These are phyloP conservation scores for Ascochyta pisi DNA, from an alignment of 2,329 filamentous ascomycete genomes.

Conservation along the genomic window DNA sequence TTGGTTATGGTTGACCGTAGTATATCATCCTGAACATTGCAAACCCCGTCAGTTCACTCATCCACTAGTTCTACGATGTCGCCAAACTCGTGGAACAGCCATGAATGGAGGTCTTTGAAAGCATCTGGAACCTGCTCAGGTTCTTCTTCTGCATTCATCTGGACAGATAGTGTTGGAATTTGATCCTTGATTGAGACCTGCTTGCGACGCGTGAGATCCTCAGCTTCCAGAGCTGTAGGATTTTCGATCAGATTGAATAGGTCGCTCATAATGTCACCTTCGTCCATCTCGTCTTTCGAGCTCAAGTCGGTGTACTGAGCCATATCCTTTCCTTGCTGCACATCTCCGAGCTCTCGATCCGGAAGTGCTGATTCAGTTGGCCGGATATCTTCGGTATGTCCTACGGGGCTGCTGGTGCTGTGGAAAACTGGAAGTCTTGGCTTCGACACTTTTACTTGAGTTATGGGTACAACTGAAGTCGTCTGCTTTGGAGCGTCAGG, in stretches of 20 bases:
- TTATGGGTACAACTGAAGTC: not conserved
- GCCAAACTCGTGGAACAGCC: conserved; percentile 50
- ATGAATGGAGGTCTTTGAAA: conserved; percentile 47
- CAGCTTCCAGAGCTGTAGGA: not conserved
- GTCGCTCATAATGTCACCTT: not conserved
- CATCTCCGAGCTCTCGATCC: not conserved
- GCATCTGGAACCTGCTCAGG: conserved; percentile 24
- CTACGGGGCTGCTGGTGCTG: conserved; percentile 1
- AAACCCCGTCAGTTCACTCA: conserved; percentile 9
- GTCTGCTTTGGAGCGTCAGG: not conserved
- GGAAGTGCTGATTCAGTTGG: not conserved
- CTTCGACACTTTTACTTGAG: no score
- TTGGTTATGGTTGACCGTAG: not conserved
- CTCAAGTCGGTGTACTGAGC: not conserved
- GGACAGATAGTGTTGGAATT: not conserved
- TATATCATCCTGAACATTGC: not conserved
- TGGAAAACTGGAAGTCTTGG: not conserved
- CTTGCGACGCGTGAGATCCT: not conserved
- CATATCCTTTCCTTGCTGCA: not conserved
- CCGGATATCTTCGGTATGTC: not conserved
- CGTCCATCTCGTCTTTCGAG: not conserved
- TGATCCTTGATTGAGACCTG: not conserved
- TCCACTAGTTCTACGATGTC: conserved; percentile 49
- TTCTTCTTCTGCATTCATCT: not conserved
- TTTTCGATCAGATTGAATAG: not conserved